phyloP scores from a whole-genome alignment of 1,284 basidiomycete genomes.

The Ustilago bromivora region DNA sequence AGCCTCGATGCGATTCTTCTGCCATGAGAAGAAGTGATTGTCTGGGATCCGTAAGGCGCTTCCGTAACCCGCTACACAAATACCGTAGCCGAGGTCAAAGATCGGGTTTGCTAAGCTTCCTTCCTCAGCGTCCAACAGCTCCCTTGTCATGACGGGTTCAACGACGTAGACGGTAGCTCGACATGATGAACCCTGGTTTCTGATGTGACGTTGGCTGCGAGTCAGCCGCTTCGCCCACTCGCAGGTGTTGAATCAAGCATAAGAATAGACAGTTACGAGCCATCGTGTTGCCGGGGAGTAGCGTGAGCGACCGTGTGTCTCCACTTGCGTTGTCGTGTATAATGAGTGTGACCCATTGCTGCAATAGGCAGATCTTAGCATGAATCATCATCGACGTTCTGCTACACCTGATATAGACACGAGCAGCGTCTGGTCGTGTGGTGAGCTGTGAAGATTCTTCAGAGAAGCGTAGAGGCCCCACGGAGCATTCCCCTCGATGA shows the following conservation, averaged over 20 bases:
- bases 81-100: constrained; percentile 41
- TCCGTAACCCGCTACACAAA: constrained; percentile 11
- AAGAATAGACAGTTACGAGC: background rate
- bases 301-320: background rate
- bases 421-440: constrained; percentile 4
- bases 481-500: constrained; percentile 12
- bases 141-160: background rate
- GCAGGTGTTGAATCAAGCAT: background rate
- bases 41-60: constrained; percentile 4
- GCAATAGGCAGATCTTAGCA: background rate
- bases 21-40: background rate
- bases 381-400: constrained; percentile 10
- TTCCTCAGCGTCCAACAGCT: constrained; percentile 10
- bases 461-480: no score
- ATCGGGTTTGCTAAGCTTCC: constrained; percentile 45
- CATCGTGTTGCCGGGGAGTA: background rate
- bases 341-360: background rate
- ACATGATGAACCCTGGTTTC: constrained; percentile 15
- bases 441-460: background rate
- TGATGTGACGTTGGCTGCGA: background rate
- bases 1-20: background rate
- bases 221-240: background rate
- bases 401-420: background rate
- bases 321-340: background rate
- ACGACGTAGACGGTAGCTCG: constrained; percentile 20